Percentiles rank a stretch among this genome's conserved stretches.
phyloP scores from a whole-genome alignment of 2,329 filamentous ascomycete genomes.

The Sclerotinia nivalis region DNA sequence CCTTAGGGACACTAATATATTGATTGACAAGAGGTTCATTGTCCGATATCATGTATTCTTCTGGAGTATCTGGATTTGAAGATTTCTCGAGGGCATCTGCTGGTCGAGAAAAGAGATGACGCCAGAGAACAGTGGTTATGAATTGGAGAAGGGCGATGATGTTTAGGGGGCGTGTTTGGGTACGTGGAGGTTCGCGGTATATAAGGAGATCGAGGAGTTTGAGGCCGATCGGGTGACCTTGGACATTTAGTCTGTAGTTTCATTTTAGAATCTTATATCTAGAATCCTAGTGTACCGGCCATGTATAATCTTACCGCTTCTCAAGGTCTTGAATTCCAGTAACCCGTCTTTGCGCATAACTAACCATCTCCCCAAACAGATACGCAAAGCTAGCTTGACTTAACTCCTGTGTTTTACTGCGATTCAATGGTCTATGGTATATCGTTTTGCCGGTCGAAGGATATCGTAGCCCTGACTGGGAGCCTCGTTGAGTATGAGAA shows the following conservation, averaged over 20 bases:
- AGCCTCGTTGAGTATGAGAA: slow-evolving; percentile 34
- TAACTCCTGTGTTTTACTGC: slow-evolving; percentile 82
- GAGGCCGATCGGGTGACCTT: slow-evolving; percentile 91
- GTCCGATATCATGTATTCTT: slow-evolving; percentile 99
- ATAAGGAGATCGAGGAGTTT: slow-evolving; percentile 94
- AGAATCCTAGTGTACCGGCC: neutral
- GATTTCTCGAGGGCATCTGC: slow-evolving; percentile 93
- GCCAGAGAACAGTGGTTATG: slow-evolving; percentile 90
- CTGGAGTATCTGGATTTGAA: slow-evolving; percentile 75
- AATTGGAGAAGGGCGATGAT: slow-evolving; percentile 92
- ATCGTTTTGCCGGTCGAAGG: slow-evolving; percentile 95
- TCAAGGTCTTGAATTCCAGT: slow-evolving; percentile 93
- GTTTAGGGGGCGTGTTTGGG: slow-evolving; percentile 76
- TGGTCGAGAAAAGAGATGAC: slow-evolving; percentile 85
- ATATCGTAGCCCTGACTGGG: slow-evolving; percentile 70
- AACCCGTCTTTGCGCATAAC: slow-evolving; percentile 86
- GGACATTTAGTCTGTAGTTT: slow-evolving; percentile 71
- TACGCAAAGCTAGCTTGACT: slow-evolving; percentile 95
- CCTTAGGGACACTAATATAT: slow-evolving; percentile 88
- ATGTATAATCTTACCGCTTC: slow-evolving; percentile 62
- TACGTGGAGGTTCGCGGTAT: slow-evolving; percentile 72
- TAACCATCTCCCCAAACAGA: slow-evolving; percentile 94
- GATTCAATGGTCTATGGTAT: slow-evolving; percentile 93
- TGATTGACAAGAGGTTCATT: slow-evolving; percentile 96
- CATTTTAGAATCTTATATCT: neutral